A percentile compares a stretch with the other conserved stretches of the same genome.
These are phyloP conservation scores for Juglanconis sp. DNA, from an alignment of 2,329 filamentous ascomycete genomes.

Conservation along the genomic window DNA sequence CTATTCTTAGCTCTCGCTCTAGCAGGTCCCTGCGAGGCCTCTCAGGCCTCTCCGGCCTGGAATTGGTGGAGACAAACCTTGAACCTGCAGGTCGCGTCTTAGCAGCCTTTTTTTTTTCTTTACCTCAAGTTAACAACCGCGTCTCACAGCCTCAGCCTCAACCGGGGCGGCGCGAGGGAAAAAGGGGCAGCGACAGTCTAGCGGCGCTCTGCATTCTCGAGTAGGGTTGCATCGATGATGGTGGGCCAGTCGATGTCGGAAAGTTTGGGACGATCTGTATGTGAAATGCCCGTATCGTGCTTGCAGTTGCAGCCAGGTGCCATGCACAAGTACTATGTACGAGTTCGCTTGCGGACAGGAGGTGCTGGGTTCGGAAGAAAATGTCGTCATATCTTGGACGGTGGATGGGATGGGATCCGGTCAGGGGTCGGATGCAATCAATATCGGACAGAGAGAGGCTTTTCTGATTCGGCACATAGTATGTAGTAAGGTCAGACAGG, in stretches of 20 bases:
- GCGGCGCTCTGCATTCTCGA: neutral
- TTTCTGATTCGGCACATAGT: neutral
- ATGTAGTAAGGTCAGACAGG: neutral
- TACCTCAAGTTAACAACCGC: slow-evolving; percentile 1
- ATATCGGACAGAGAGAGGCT: neutral
- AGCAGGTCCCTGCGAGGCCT: neutral
- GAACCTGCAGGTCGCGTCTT: too few relatives aligned
- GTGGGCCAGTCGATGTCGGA: neutral
- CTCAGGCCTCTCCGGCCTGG: too few relatives aligned
- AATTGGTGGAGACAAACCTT: too few relatives aligned
- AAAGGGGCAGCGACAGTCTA: too few relatives aligned
- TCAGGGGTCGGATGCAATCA: neutral
- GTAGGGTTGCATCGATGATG: neutral
- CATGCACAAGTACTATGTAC: too few relatives aligned
- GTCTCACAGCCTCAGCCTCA: neutral
- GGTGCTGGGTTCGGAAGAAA: neutral
- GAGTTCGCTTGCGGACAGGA: too few relatives aligned
- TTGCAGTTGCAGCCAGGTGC: too few relatives aligned
- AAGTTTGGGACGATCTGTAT: neutral
- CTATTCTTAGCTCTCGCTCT: slow-evolving; percentile 10
- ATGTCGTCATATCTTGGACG: neutral
- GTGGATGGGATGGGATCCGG: neutral
- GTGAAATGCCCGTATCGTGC: neutral
- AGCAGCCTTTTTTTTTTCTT: neutral
- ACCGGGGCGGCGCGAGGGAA: neutral